phyloP scores from a whole-genome alignment of 352 stramenopile genomes.

The Phytopythium oedochilum region DNA sequence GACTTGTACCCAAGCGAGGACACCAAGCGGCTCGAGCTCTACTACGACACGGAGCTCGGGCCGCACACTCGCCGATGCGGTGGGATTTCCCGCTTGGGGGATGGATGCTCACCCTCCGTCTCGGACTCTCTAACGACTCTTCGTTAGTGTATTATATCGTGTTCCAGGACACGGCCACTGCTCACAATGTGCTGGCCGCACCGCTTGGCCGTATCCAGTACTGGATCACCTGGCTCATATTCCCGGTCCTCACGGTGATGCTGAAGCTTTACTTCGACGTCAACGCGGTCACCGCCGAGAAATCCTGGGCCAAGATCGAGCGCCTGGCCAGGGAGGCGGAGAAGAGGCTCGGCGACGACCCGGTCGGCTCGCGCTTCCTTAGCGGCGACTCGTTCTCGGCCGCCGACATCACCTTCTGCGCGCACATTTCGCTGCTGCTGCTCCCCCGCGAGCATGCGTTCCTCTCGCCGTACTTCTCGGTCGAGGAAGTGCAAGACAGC shows the following conservation, averaged over 20 bases:
- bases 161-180: conserved; percentile 19
- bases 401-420: conserved; percentile 48
- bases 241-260: conserved; percentile 22
- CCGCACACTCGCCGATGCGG: conserved; percentile 16
- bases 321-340: conserved; percentile 14
- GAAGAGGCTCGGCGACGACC: conserved; percentile 26
- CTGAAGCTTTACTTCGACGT: conserved; percentile 28
- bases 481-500: conserved; percentile 12
- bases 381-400: conserved; percentile 34
- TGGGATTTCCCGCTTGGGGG: not conserved
- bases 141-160: conserved; percentile 24
- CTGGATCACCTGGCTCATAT: conserved; percentile 14
- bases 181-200: conserved; percentile 15
- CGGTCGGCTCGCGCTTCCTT: conserved; percentile 33
- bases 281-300: conserved; percentile 18
- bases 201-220: conserved; percentile 18
- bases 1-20: conserved; percentile 30
- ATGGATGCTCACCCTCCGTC: too few relatives aligned
- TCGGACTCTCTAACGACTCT: not conserved
- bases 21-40: conserved; percentile 32
- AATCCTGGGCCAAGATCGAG: conserved; percentile 28
- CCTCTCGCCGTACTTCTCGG: conserved; percentile 24
- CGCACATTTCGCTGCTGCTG: conserved; percentile 39
- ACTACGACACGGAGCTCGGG: conserved; percentile 38
- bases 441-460: conserved; percentile 31